Conservation (phyloP, 768 basidiomycete genomes). For the Phlebiopsis flavidoalba region DNA sequence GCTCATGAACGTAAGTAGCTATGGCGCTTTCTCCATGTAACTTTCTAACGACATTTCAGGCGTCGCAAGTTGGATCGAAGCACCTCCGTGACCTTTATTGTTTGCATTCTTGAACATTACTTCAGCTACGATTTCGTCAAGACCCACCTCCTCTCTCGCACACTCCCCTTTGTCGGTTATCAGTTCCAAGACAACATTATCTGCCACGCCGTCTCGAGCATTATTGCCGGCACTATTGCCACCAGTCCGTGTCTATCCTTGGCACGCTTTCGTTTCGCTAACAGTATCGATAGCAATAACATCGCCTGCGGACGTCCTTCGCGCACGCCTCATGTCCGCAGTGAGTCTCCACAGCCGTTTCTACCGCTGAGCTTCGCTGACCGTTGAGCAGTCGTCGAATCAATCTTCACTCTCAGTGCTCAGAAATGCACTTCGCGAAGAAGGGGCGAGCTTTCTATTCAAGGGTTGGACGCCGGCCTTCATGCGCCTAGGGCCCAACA, state of each 20-base stretch:
- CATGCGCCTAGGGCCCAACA: constrained; percentile 79
- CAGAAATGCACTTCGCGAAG: constrained; percentile 55
- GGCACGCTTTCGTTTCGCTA: constrained; percentile 20
- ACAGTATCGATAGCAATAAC: constrained; percentile 54
- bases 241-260: constrained; percentile 47
- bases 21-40: constrained; percentile 7
- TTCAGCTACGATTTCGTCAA: constrained; percentile 78
- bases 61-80: constrained; percentile 81
- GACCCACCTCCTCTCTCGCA: constrained; percentile 43
- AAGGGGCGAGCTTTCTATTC: constrained; percentile 76
- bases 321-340: constrained; percentile 73
- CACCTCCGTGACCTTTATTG: constrained; percentile 9
- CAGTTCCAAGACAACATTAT: constrained; percentile 63
- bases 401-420: constrained; percentile 48
- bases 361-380: background rate
- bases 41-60: constrained; percentile 32
- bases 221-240: constrained; percentile 67
- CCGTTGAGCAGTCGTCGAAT: constrained; percentile 42
- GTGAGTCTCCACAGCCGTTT: constrained; percentile 33
- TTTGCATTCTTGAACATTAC: background rate
- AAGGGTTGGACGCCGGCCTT: constrained; percentile 91
- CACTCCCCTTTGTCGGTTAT: constrained; percentile 50
- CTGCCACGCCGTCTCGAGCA: constrained; percentile 64
- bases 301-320: constrained; percentile 64
- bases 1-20: constrained; percentile 63